Evolutionary conservation across 805 yeast species (phyloP).

Genomic region (Saccharomycopsis malanga): DNA sequence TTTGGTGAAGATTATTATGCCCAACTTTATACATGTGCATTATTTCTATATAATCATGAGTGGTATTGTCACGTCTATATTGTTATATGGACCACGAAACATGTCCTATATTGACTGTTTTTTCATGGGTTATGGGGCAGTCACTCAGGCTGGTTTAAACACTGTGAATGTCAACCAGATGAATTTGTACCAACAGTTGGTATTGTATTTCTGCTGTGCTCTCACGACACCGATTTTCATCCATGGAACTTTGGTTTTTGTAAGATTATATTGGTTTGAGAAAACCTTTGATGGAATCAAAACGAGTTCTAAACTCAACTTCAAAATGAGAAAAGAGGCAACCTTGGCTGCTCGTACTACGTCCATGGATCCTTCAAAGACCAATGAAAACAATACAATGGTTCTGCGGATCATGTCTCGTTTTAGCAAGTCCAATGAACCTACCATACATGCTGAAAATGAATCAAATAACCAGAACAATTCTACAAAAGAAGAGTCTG

Average conservation of each 20-base stretch:
- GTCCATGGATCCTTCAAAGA: no score
- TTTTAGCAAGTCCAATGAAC: no score
- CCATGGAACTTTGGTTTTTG: conserved; percentile 67
- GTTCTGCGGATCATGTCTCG: no score
- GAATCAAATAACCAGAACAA: no score
- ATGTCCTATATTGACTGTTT: conserved; percentile 68
- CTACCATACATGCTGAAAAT: no score
- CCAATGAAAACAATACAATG: no score
- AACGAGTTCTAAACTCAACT: conserved; percentile 67
- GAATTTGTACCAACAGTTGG: conserved; percentile 71
- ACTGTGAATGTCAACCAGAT: conserved; percentile 63
- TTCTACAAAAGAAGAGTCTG: no score
- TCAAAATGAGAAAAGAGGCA: conserved; percentile 73
- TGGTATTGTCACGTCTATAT: conserved; percentile 61
- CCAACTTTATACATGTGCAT: conserved; percentile 52
- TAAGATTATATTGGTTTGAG: conserved; percentile 86
- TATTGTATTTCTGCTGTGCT: conserved; percentile 53
- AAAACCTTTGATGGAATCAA: conserved; percentile 78
- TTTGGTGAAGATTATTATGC: conserved; percentile 25
- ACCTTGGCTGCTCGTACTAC: conserved; percentile 52
- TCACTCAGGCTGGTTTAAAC: conserved; percentile 90
- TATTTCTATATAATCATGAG: conserved; percentile 60
- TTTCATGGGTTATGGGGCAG: conserved; percentile 66
- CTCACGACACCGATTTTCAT: conserved; percentile 84
- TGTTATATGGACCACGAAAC: conserved; percentile 70